Evolutionary conservation across 768 basidiomycete genomes (phyloP).

Genomic region (Psilocybe tampanensis): DNA sequence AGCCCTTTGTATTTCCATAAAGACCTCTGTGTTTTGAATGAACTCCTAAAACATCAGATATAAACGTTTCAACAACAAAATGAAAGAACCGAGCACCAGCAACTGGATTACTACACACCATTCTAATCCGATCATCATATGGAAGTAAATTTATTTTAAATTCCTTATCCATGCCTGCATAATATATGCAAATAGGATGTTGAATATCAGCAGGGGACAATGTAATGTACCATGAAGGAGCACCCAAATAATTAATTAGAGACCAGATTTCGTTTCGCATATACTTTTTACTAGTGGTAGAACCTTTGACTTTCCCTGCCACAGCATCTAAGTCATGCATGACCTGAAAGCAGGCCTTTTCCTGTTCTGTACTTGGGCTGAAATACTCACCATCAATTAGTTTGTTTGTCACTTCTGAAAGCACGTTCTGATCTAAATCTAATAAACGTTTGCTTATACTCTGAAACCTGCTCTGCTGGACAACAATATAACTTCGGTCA

Average conservation of each 20-base stretch:
- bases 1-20: constrained; percentile 28
- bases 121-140: constrained; percentile 33
- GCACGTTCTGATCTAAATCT: constrained; percentile 22
- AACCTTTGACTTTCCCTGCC: constrained; percentile 20
- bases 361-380: constrained; percentile 17
- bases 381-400: constrained; percentile 23
- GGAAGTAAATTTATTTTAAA: constrained; percentile 8
- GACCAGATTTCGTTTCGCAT: constrained; percentile 32
- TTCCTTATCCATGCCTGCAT: neutral
- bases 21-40: constrained; percentile 15
- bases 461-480: constrained; percentile 25
- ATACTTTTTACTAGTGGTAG: constrained; percentile 20
- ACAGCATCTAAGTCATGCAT: constrained; percentile 25
- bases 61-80: constrained; percentile 27
- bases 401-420: constrained; percentile 19
- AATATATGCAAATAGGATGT: constrained; percentile 28
- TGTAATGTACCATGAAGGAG: too few relatives aligned
- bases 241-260: constrained; percentile 25
- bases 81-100: constrained; percentile 13
- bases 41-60: constrained; percentile 26
- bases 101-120: constrained; percentile 23
- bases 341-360: constrained; percentile 23
- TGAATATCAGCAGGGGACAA: constrained; percentile 16
- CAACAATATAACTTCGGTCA: constrained; percentile 26
- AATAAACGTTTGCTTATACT: constrained; percentile 25